These are phyloP conservation scores for Pestalotiopsis sp. DNA, from an alignment of 2,329 filamentous ascomycete species.

Conservation along the genomic window DNA sequence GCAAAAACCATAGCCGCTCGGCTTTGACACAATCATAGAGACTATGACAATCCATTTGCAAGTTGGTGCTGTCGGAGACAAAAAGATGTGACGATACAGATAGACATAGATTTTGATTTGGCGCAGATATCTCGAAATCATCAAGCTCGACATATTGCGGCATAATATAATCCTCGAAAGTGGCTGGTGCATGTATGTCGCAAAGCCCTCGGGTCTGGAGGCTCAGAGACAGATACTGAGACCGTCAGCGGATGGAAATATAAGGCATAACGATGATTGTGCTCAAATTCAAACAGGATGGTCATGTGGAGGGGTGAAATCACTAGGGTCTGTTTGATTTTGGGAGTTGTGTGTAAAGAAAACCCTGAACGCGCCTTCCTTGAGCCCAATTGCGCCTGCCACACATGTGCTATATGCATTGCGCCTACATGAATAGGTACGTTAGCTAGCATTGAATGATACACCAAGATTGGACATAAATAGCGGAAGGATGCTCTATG, in stretches of 20 bases:
- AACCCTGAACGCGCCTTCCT: background rate
- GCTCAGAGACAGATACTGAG: background rate
- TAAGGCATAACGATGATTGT: too few relatives aligned
- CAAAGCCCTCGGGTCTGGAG: background rate
- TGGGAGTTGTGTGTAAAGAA: too few relatives aligned
- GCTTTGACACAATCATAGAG: constrained; percentile 5
- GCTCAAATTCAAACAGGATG: too few relatives aligned
- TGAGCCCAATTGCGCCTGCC: background rate
- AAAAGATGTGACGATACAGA: constrained; percentile 12
- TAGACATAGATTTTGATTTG: background rate
- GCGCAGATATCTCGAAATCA: constrained; percentile 6
- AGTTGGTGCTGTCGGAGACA: background rate
- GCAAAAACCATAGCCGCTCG: constrained; percentile 10
- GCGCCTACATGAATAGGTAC: too few relatives aligned
- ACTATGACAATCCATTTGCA: background rate
- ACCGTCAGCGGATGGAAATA: too few relatives aligned
- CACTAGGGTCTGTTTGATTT: too few relatives aligned
- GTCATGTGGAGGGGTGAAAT: too few relatives aligned
- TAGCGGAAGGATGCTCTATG: too few relatives aligned
- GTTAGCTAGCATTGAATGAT: too few relatives aligned
- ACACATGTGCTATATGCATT: background rate
- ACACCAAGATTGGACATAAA: too few relatives aligned
- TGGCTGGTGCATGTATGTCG: background rate
- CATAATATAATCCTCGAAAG: background rate
- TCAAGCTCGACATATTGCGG: constrained; percentile 8